Evolutionary conservation across 1,284 basidiomycete species (phyloP).

Genomic region (Cryptococcus jaspeensis): DNA sequence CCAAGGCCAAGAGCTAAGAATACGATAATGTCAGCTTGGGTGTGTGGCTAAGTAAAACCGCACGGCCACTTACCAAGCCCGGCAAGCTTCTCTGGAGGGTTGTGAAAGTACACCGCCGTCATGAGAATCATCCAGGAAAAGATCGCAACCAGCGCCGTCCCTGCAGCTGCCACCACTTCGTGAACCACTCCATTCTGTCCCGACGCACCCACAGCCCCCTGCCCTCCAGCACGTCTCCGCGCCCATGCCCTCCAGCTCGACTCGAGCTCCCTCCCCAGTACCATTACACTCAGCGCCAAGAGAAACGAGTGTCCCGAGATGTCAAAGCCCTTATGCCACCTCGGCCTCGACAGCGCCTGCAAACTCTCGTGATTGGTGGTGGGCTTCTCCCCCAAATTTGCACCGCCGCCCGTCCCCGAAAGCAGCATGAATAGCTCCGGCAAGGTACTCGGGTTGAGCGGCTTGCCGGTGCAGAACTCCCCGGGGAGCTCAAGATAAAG

Average conservation of each 20-base stretch:
- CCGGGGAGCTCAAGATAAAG: constrained; percentile 28
- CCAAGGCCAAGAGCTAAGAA: constrained; percentile 31
- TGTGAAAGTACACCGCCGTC: constrained; percentile 89
- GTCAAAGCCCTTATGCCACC: constrained; percentile 74
- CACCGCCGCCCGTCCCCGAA: neutral
- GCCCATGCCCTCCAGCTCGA: constrained; percentile 41
- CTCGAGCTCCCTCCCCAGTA: constrained; percentile 73
- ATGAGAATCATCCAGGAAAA: constrained; percentile 76
- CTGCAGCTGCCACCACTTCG: constrained; percentile 18
- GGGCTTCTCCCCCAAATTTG: neutral
- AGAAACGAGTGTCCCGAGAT: constrained; percentile 93
- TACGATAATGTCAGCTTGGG: neutral
- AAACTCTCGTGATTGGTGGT: constrained; percentile 18
- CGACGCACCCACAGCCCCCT: too few relatives aligned
- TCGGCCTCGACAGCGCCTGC: constrained; percentile 14
- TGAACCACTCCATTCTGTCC: constrained; percentile 9
- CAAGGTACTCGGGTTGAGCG: constrained; percentile 62
- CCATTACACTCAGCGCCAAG: constrained; percentile 75
- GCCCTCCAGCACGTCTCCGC: neutral
- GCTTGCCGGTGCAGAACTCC: constrained; percentile 60
- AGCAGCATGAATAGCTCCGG: constrained; percentile 61
- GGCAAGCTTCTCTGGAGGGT: constrained; percentile 78
- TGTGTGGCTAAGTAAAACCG: neutral
- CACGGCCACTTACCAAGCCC: constrained; percentile 63
- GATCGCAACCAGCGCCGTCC: constrained; percentile 57